Conservation (phyloP, 1,284 basidiomycete species). For the Leucoagaricus sp. region DNA sequence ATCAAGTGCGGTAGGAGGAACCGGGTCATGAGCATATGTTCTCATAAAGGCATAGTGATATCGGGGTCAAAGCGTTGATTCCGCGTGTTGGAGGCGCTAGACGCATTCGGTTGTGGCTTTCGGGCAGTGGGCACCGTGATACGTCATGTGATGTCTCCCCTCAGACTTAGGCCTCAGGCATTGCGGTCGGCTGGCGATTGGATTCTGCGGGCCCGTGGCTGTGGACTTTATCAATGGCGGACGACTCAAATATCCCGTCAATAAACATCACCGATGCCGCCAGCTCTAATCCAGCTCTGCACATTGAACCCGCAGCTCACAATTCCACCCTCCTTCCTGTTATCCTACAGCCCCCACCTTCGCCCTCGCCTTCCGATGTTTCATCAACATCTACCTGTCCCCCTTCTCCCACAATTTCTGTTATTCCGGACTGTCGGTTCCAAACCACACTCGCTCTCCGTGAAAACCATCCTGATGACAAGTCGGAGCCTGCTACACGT, state of each 20-base stretch:
- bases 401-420: conserved; percentile 74
- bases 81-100: too few relatives aligned
- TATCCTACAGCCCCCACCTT: conserved; percentile 23
- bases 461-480: conserved; percentile 69
- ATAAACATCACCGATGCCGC: conserved; percentile 30
- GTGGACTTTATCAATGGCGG: too few relatives aligned
- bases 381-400: conserved; percentile 45
- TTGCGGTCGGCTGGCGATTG: too few relatives aligned
- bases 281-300: conserved; percentile 18
- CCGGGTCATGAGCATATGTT: too few relatives aligned
- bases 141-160: too few relatives aligned
- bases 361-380: conserved; percentile 35
- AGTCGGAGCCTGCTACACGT: conserved; percentile 52
- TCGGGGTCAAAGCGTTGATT: too few relatives aligned
- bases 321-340: conserved; percentile 17
- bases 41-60: too few relatives aligned
- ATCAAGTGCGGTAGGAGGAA: too few relatives aligned
- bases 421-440: conserved; percentile 60
- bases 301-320: conserved; percentile 15
- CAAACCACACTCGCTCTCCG: conserved; percentile 62
- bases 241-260: conserved; percentile 24
- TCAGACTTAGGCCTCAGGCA: too few relatives aligned
- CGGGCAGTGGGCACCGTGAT: too few relatives aligned
- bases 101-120: too few relatives aligned
- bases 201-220: too few relatives aligned